Evolutionary conservation across 805 yeast genomes (phyloP), one percentile per base, ranked within the genome.

Genomic region (Isabelozyma rhagii): DNA sequence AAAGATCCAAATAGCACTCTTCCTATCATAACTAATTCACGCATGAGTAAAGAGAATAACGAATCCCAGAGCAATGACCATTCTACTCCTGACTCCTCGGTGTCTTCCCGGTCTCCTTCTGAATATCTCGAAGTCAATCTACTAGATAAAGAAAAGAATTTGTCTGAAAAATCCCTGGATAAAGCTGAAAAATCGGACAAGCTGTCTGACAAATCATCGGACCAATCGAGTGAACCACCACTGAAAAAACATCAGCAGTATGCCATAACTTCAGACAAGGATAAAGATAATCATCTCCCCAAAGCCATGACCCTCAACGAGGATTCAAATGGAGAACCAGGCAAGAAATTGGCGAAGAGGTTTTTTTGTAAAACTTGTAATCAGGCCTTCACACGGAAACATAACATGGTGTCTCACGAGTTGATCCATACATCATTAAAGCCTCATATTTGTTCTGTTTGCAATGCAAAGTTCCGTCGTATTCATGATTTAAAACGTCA

Each of bases 401-500:
- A 87, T 64, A 87, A 87, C 58, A 75, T 87, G 71, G 85, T 85
- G 48, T 79, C 88, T 4, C 94, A 87, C 62, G 74, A 83, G 54
- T 66, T 86, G 54, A 86, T 84, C 36, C 94, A 87, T 63, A 77
- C 89, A 13, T 74, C 78, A 45, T 77, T 74, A 53, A 84, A 81
- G 60, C 89, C 91, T 1, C 87, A 77, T 64, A 64, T 69, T 21
- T 88, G 96, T 64, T 53, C 77, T 10, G 75, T 77, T 28, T 88
- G 96, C 59, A 69, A 75, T 47, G 71, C 80, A 44, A 78, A 74
- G 54, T 88, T 89, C 64, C 76, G 94, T 51, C 74, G 96, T 44
- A 77, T 82, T 29, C 92, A 87, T 63, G 96, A 89, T 63, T 72
- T 89, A 58, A 86, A 83, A 59, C 75, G 96, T 47, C 96, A 88